Evolutionary conservation across 768 basidiomycete species (phyloP), one percentile per base, ranked within the genome.

Genomic region (Lentinula raphanica): DNA sequence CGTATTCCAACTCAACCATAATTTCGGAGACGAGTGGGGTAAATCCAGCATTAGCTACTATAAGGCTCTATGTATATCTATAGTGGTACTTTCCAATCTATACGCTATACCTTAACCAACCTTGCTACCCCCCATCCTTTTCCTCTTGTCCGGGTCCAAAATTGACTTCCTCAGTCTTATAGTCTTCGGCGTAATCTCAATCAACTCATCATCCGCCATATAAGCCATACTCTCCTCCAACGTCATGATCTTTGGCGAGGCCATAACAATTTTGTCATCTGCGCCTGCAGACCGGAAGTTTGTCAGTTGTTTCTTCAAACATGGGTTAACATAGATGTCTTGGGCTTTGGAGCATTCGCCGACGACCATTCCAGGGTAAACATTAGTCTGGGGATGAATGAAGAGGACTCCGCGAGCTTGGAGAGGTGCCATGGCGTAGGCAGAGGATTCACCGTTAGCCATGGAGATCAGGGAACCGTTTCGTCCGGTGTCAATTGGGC

Each of bases 331-430:
- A 56, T 77, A 76, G n/a, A 80, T 64, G 60, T 79, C 77, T 19
- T 75, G 70, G 3, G 74, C 51, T 65, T 79, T 79, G 13, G 73
- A 75, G 15, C 75, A 75, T 69, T 79, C 79, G 55, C 79, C 79
- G 53, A 81, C 76, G 39, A 81, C 76, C 79, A 80, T 79, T 13
- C 78, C 78, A 2, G 78, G 73, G 64, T 80, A 80, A 23, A 80
- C 79, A 63, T 74, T 71, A 8, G 73, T 76, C 35, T 71, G 68
- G 1, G 78, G 76, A 19, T 72, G 68, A 25, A 79, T 77, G 63
- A 79, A 79, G 63, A 81, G 71, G 1, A 71, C 69, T 2, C 78
- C 79, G 17, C 78, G 72, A 12, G 78, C 78, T 64, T 79, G 78
- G 0, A 81, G 72, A 31, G 79, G 77, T 3, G 76, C 75, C 67